Conservation (phyloP, 2,329 filamentous ascomycete genomes). For the Cladophialophora psammophila region DNA sequence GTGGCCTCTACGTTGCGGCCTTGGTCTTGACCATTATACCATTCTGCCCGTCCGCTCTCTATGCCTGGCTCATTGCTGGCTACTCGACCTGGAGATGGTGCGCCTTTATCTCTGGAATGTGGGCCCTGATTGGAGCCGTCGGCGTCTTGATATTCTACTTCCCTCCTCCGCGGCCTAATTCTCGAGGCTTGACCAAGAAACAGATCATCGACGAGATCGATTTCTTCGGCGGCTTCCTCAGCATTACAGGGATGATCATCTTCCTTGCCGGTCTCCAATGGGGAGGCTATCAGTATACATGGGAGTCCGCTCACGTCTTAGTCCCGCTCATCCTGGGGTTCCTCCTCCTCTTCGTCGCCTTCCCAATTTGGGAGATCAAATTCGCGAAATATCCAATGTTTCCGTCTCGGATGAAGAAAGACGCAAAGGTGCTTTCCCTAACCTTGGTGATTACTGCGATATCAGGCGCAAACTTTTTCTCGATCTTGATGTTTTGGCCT, state of each 20-base stretch:
- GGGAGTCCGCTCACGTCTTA: conserved; percentile 53
- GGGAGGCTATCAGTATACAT: conserved; percentile 59
- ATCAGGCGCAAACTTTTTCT: conserved; percentile 66
- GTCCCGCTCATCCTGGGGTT: conserved; percentile 54
- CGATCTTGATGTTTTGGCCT: conserved; percentile 65
- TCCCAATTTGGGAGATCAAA: conserved; percentile 56
- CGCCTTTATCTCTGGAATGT: conserved; percentile 51
- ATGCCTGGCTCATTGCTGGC: conserved; percentile 62
- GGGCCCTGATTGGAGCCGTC: conserved; percentile 52
- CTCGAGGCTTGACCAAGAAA: conserved; percentile 24
- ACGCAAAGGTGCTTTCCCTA: conserved; percentile 58
- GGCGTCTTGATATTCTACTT: conserved; percentile 54
- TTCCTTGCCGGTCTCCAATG: conserved; percentile 55
- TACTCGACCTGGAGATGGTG: conserved; percentile 55
- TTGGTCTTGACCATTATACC: conserved; percentile 69
- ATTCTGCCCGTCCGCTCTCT: conserved; percentile 68
- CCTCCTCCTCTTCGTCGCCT: conserved; percentile 46
- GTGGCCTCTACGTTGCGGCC: conserved; percentile 67
- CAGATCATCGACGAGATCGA: conserved; percentile 57
- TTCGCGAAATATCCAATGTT: conserved; percentile 55
- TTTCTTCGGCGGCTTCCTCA: conserved; percentile 58
- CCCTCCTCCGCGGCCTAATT: conserved; percentile 53
- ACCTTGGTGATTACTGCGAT: conserved; percentile 66
- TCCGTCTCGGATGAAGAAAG: conserved; percentile 53
- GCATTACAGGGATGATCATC: conserved; percentile 51